Conservation (phyloP, 805 yeast genomes). For the Brettanomyces naardenensis region DNA sequence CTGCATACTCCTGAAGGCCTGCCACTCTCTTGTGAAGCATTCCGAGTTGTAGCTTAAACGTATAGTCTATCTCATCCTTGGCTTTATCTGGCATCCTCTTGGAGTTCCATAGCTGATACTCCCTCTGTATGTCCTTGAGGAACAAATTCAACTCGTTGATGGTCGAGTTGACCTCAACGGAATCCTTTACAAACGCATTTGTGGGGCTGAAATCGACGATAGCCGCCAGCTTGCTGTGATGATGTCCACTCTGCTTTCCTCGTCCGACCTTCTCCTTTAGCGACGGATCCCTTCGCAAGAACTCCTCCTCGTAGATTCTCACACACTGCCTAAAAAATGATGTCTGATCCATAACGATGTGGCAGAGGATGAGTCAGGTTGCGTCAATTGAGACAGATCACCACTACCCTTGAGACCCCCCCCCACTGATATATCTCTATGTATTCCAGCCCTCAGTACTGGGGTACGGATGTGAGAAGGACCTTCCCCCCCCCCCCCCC, state of each 20-base stretch:
- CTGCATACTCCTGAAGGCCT: slow-evolving; percentile 24
- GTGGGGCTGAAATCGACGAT: slow-evolving; percentile 1
- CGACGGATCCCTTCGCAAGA: slow-evolving; percentile 35
- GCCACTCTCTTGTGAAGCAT: slow-evolving; percentile 15
- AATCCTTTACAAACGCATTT: slow-evolving; percentile 33
- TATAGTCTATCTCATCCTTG: slow-evolving; percentile 21
- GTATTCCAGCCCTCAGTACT: too few species aligned
- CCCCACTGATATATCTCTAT: too few species aligned
- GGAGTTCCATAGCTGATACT: slow-evolving; percentile 27
- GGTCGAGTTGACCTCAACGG: slow-evolving; percentile 27
- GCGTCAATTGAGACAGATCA: too few species aligned
- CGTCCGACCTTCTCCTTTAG: slow-evolving; percentile 34
- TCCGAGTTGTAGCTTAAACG: slow-evolving; percentile 18
- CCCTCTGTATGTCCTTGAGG: slow-evolving; percentile 25
- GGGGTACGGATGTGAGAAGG: too few species aligned
- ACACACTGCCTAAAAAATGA: slow-evolving; percentile 37
- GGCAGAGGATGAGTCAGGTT: too few species aligned
- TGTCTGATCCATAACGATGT: slow-evolving; percentile 5
- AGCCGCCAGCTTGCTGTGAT: slow-evolving; percentile 1
- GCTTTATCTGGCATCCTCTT: slow-evolving; percentile 17
- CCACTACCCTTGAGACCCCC: too few species aligned
- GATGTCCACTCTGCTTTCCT: background rate
- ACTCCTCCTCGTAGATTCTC: slow-evolving; percentile 32
- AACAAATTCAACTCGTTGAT: slow-evolving; percentile 28
- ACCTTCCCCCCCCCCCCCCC: too few species aligned